These are phyloP conservation scores for Senna siamea DNA, from an alignment of 306 rosid genomes.

Conservation along the genomic window DNA sequence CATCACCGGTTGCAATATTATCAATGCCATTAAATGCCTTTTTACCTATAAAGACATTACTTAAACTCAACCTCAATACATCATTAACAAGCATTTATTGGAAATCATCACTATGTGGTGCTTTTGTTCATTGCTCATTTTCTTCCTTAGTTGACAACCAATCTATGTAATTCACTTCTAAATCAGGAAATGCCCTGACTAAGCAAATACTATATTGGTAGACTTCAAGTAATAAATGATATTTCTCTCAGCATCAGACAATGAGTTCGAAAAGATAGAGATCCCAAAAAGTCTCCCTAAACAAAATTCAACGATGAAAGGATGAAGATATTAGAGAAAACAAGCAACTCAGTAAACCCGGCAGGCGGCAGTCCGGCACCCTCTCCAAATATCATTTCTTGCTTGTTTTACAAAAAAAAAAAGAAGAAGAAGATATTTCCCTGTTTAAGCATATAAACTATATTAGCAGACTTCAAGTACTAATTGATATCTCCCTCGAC, in stretches of 20 bases:
- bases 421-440: no score
- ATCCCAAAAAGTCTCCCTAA: not conserved
- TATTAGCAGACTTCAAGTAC: no score
- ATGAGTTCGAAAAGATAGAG: not conserved
- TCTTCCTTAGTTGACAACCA: constrained; percentile 19
- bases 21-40: constrained; percentile 48
- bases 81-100: constrained; percentile 4
- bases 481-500: not conserved
- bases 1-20: constrained; percentile 48
- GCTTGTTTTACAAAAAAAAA: no score
- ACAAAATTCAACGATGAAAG: no score
- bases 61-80: constrained; percentile 31
- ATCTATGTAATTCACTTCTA: not conserved
- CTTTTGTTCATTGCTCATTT: constrained; percentile 13
- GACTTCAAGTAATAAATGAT: not conserved
- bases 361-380: no score
- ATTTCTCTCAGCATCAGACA: not conserved
- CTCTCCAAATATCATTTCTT: no score
- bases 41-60: constrained; percentile 46
- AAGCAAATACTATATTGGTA: not conserved
- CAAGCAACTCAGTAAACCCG: no score
- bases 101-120: not conserved
- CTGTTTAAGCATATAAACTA: not conserved
- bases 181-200: constrained; percentile 12
- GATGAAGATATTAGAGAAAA: no score